phyloP scores from a whole-genome alignment of 352 stramenopile genomes.

The Saprolegnia parasitica region DNA sequence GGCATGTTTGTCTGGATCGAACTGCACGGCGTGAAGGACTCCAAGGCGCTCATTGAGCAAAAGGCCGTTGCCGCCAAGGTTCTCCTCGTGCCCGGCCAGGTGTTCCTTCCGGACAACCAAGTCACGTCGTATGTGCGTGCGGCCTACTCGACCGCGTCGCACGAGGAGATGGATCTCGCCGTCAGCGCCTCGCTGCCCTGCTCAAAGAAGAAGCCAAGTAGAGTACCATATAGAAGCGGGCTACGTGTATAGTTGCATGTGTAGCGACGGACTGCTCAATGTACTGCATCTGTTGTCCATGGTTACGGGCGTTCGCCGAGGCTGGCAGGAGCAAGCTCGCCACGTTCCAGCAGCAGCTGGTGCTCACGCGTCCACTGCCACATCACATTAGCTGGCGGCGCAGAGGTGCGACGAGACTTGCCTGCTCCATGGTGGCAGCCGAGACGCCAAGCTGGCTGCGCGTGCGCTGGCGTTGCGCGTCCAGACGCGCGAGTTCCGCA shows the following conservation, averaged over 20 bases:
- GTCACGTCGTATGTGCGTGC: constrained; percentile 39
- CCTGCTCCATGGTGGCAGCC: constrained; percentile 6
- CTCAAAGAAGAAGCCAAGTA: constrained; percentile 26
- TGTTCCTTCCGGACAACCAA: constrained; percentile 36
- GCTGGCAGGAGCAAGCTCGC: too few relatives aligned
- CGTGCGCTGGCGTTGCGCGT: neutral
- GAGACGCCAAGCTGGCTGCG: constrained; percentile 11
- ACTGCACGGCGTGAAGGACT: constrained; percentile 35
- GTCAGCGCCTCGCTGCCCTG: constrained; percentile 36
- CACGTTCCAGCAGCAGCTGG: neutral
- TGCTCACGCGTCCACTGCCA: neutral
- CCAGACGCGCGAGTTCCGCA: neutral
- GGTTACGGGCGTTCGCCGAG: neutral
- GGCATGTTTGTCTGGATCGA: constrained; percentile 58
- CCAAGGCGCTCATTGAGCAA: constrained; percentile 37
- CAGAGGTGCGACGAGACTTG: neutral
- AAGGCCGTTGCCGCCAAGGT: constrained; percentile 41
- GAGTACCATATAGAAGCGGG: neutral
- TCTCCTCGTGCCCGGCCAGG: constrained; percentile 44
- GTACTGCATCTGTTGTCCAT: neutral
- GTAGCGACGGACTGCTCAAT: neutral
- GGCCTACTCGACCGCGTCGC: constrained; percentile 40
- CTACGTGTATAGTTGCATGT: neutral
- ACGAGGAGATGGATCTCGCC: constrained; percentile 44
- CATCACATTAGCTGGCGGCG: neutral